Conservation (phyloP, 768 basidiomycete genomes). For the Phanerochaete carnosa region DNA sequence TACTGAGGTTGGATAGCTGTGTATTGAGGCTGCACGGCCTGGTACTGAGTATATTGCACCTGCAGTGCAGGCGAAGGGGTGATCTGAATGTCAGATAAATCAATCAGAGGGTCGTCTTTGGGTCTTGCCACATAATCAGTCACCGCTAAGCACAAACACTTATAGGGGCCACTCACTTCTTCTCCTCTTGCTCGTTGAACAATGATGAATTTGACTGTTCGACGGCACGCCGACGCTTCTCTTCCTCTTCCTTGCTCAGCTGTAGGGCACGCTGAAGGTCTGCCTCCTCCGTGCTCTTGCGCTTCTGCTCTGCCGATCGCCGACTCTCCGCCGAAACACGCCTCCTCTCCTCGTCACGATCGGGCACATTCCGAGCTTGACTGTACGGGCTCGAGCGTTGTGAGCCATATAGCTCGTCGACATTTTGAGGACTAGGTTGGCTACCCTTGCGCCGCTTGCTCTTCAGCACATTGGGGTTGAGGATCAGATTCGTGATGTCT, state of each 20-base stretch:
- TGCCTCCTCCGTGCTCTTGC: slow-evolving; percentile 57
- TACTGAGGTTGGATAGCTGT: slow-evolving; percentile 20
- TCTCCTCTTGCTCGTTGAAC: slow-evolving; percentile 10
- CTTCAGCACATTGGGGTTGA: slow-evolving; percentile 75
- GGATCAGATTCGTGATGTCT: slow-evolving; percentile 89
- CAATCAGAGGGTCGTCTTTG: slow-evolving; percentile 17
- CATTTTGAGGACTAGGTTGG: neutral
- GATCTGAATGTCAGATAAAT: slow-evolving; percentile 13
- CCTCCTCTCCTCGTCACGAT: slow-evolving; percentile 70
- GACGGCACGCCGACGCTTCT: slow-evolving; percentile 59
- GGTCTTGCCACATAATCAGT: neutral
- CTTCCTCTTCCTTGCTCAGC: slow-evolving; percentile 87
- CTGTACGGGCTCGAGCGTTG: neutral
- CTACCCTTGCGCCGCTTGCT: slow-evolving; percentile 51
- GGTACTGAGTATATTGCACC: slow-evolving; percentile 20
- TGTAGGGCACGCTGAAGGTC: slow-evolving; percentile 78
- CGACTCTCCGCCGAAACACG: slow-evolving; percentile 85
- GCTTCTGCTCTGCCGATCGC: slow-evolving; percentile 58
- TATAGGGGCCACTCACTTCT: neutral
- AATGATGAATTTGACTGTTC: slow-evolving; percentile 54
- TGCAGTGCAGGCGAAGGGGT: slow-evolving; percentile 14
- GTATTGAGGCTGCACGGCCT: slow-evolving; percentile 8
- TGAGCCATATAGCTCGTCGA: slow-evolving; percentile 16
- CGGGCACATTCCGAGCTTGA: slow-evolving; percentile 19
- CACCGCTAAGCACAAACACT: neutral